A percentile compares a stretch with the other conserved stretches of the same genome.
Evolutionary conservation across 1,284 basidiomycete species (phyloP).

Genomic region (Cryptococcus floricola): DNA sequence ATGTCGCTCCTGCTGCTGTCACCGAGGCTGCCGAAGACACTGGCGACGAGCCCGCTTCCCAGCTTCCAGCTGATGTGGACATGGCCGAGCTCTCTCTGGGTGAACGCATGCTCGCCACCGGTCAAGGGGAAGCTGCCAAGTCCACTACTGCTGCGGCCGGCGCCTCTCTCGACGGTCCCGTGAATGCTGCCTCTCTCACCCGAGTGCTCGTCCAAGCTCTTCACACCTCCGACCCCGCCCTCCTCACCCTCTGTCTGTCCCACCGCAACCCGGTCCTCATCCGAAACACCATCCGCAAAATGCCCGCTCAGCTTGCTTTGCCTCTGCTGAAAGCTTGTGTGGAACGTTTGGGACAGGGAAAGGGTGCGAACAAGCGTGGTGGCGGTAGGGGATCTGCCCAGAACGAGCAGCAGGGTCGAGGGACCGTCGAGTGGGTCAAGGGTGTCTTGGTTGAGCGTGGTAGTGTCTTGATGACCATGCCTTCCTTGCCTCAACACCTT

Average conservation of each 20-base stretch:
- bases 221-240: constrained; percentile 84
- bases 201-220: constrained; percentile 93
- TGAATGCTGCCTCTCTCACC: constrained; percentile 83
- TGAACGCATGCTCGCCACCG: constrained; percentile 71
- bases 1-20: constrained; percentile 33
- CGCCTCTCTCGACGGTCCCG: constrained; percentile 47
- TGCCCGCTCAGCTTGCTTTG: constrained; percentile 86
- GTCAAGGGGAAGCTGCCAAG: constrained; percentile 33
- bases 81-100: constrained; percentile 85
- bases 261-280: constrained; percentile 81
- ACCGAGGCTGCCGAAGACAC: constrained; percentile 34
- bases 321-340: constrained; percentile 85
- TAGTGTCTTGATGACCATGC: constrained; percentile 80
- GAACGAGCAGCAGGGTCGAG: constrained; percentile 77
- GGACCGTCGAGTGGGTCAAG: constrained; percentile 83
- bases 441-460: constrained; percentile 82
- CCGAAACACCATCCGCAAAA: constrained; percentile 77
- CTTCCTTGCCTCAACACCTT: constrained; percentile 56
- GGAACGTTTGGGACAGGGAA: constrained; percentile 80
- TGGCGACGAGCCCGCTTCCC: constrained; percentile 45
- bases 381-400: constrained; percentile 72
- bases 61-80: constrained; percentile 64
- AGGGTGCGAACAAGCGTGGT: constrained; percentile 57
- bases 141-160: constrained; percentile 21
- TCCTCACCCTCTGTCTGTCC: constrained; percentile 80